Evolutionary conservation across 352 stramenopile species (phyloP).

Genomic region (Pythium diclinum): DNA sequence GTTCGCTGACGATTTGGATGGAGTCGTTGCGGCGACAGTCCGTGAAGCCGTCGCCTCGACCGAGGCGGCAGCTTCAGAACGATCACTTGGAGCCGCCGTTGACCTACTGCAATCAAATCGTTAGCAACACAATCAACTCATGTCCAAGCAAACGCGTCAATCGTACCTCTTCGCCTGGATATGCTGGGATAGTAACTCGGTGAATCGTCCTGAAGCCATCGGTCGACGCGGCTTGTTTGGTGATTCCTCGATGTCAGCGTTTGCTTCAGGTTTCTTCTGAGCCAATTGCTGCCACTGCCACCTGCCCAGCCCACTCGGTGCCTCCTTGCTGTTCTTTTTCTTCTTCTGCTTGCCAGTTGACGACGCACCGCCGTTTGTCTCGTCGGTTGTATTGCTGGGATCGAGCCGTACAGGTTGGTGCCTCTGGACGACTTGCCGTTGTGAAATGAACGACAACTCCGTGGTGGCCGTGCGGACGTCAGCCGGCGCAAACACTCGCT

Average conservation of each 20-base stretch:
- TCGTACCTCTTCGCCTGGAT: conserved; percentile 18
- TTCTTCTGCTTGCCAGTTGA: conserved; percentile 30
- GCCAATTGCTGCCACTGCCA: conserved; percentile 70
- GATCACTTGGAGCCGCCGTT: background rate
- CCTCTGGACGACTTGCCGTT: conserved; percentile 74
- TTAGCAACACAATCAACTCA: background rate
- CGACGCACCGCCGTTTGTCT: background rate
- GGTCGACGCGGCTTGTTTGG: background rate
- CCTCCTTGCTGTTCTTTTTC: conserved; percentile 32
- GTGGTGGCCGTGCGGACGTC: conserved; percentile 58
- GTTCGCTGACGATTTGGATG: background rate
- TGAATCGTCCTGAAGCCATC: conserved; percentile 26
- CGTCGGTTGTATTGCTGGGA: background rate
- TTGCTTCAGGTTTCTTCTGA: conserved; percentile 33
- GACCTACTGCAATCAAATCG: background rate
- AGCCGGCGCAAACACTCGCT: conserved; percentile 17
- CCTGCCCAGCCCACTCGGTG: conserved; percentile 42
- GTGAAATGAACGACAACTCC: conserved; percentile 72
- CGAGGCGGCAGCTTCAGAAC: background rate
- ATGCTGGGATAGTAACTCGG: conserved; percentile 31
- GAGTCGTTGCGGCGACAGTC: background rate
- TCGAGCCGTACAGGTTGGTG: conserved; percentile 50
- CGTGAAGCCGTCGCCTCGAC: background rate
- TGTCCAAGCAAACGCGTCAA: background rate
- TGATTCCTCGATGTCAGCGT: background rate